Conservation (phyloP, 805 yeast genomes). For the Monosporozyma yasuniensis region DNA sequence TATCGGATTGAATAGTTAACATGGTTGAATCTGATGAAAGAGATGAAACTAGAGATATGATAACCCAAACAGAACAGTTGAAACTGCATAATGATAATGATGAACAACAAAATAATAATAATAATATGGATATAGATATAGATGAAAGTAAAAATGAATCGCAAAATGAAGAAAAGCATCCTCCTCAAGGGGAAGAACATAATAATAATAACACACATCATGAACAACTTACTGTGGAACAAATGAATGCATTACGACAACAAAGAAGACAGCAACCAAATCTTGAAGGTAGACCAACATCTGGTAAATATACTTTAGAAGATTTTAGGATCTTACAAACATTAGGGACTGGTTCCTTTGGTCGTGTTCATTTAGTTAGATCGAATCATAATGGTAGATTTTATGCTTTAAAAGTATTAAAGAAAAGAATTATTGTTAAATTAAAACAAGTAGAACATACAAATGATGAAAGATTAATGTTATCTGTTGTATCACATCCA, state of each 20-base stretch:
- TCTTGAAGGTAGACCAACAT: slow-evolving; percentile 15
- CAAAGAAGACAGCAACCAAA: slow-evolving; percentile 1
- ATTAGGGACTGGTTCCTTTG: slow-evolving; percentile 92
- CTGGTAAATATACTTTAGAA: slow-evolving; percentile 70
- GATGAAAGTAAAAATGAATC: neutral
- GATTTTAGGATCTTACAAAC: slow-evolving; percentile 85
- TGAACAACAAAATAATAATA: neutral
- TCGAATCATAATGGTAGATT: slow-evolving; percentile 84
- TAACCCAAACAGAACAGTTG: neutral
- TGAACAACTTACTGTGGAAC: neutral
- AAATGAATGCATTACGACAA: slow-evolving; percentile 1
- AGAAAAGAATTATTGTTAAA: slow-evolving; percentile 78
- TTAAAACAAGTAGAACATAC: slow-evolving; percentile 96
- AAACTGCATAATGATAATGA: neutral
- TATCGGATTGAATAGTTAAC: neutral
- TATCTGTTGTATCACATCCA: slow-evolving; percentile 81
- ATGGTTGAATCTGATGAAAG: neutral
- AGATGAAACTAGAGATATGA: neutral
- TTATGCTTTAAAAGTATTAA: slow-evolving; percentile 84
- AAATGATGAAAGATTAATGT: slow-evolving; percentile 86
- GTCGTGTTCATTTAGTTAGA: slow-evolving; percentile 83
- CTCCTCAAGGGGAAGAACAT: neutral
- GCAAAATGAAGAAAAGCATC: neutral
- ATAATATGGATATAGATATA: neutral
- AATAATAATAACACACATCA: neutral